Evolutionary conservation across 371 early-diverging fungal species (phyloP), one percentile per base, ranked within the genome.

Genomic region (Paraphysoderma sedebokerense): DNA sequence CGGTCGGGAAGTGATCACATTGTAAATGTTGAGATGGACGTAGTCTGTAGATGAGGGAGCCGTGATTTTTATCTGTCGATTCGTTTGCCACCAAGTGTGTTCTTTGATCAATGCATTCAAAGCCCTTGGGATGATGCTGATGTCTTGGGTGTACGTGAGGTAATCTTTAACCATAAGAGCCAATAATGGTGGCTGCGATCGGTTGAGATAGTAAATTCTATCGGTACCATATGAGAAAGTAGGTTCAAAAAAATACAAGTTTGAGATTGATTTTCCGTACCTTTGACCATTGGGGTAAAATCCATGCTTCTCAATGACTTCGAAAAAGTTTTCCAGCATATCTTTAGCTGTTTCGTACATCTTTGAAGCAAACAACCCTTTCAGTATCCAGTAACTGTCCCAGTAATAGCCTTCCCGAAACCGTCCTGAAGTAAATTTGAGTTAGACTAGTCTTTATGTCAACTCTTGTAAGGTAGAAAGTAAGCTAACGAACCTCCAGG

Each of bases 401-500:
- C 90, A 90, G 58, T 92, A 89, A 60, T 90, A 90, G 27, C 77
- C 66, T 69, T 93, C 93, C 44, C 82, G 61, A 54, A 93, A 93
- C 44, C 91, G 60, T 2, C 8, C 31, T n/a, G 8, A 17, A 47
- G n/a, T 7, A 9, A 34, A 6, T 38, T 47, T 34, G 7, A 47
- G 15, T 12, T 15, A 13, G 11, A 20, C 91, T 89, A 90, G 58
- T 92, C 88, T 60, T 90, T n/a, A n/a, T n/a, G n/a, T n/a, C n/a
- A n/a, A n/a, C n/a, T n/a, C n/a, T n/a, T n/a, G n/a, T n/a, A n/a
- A n/a, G n/a, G n/a, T n/a, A n/a, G 89, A 26, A 77, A 66, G 69
- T 93, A 91, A 44, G 81, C 60, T 54, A 93, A 93, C 44, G 90
- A 60, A 3, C 90, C 92, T 5, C 93, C 93, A 9, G 93, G 91